These are phyloP conservation scores for Mycena rebaudengoi DNA, from an alignment of 768 basidiomycete genomes.

Conservation along the genomic window DNA sequence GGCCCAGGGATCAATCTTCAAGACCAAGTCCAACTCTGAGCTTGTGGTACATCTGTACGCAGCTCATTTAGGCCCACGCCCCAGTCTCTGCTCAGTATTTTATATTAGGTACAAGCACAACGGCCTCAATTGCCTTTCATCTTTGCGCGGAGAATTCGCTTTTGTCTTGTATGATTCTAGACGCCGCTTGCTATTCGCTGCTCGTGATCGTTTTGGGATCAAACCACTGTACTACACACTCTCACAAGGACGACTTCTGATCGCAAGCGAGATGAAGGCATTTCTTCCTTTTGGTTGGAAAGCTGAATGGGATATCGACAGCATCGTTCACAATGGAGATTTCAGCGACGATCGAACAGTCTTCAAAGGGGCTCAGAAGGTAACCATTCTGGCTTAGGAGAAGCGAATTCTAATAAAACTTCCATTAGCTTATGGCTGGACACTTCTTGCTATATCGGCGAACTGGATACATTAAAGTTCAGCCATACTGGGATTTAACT, in stretches of 20 bases:
- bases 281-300: constrained; percentile 18
- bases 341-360: constrained; percentile 18
- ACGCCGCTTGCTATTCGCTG: constrained; percentile 13
- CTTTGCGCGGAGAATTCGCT: constrained; percentile 26
- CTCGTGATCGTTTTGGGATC: constrained; percentile 26
- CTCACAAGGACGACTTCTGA: neutral
- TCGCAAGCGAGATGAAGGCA: constrained; percentile 27
- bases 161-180: constrained; percentile 24
- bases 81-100: neutral
- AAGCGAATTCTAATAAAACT: neutral
- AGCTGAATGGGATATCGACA: constrained; percentile 24
- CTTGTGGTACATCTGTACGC: constrained; percentile 15
- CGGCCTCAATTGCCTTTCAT: neutral
- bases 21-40: constrained; percentile 22
- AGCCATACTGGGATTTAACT: neutral
- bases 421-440: constrained; percentile 2
- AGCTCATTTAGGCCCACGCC: too few species aligned
- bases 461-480: neutral
- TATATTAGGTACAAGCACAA: constrained; percentile 17
- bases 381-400: neutral
- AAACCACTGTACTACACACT: constrained; percentile 25
- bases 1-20: constrained; percentile 16
- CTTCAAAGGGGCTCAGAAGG: constrained; percentile 20
- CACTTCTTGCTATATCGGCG: neutral
- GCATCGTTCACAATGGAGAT: constrained; percentile 14